Evolutionary conservation across 2,329 filamentous ascomycete genomes (phyloP).

Genomic region (Penicillium sp.): DNA sequence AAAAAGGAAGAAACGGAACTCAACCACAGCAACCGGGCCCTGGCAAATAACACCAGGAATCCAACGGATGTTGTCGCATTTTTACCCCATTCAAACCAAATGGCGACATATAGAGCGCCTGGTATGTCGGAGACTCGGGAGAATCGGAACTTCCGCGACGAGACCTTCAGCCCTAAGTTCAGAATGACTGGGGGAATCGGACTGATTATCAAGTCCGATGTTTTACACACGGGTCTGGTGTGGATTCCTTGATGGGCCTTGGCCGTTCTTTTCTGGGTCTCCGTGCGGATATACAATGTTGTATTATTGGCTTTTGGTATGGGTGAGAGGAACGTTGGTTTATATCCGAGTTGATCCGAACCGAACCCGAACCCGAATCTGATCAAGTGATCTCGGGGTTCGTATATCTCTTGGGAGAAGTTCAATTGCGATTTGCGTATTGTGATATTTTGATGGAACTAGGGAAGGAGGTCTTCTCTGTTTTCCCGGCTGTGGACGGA

Average conservation of each 20-base stretch:
- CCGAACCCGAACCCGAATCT: background rate
- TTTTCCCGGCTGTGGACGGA: too few relatives aligned
- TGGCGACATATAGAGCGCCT: background rate
- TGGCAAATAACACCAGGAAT: background rate
- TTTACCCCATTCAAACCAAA: conserved; percentile 10
- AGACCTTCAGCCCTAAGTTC: background rate
- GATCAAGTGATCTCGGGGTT: background rate
- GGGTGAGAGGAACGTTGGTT: too few relatives aligned
- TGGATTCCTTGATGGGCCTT: background rate
- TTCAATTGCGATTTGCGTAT: too few relatives aligned
- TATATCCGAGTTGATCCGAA: background rate
- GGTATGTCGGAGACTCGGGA: conserved; percentile 19
- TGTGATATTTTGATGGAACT: too few relatives aligned
- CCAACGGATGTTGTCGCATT: conserved; percentile 1
- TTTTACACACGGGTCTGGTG: background rate
- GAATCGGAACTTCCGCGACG: conserved; percentile 23
- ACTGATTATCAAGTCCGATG: conserved; percentile 15
- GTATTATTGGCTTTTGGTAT: too few relatives aligned
- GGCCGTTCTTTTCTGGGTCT: background rate
- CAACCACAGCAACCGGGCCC: background rate
- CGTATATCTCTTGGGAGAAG: too few relatives aligned
- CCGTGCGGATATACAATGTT: background rate
- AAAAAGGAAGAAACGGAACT: too few relatives aligned
- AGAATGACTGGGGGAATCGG: conserved; percentile 4
- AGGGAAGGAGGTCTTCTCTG: too few relatives aligned